Evolutionary conservation across 768 basidiomycete species (phyloP).

Genomic region (Mycena galopus): DNA sequence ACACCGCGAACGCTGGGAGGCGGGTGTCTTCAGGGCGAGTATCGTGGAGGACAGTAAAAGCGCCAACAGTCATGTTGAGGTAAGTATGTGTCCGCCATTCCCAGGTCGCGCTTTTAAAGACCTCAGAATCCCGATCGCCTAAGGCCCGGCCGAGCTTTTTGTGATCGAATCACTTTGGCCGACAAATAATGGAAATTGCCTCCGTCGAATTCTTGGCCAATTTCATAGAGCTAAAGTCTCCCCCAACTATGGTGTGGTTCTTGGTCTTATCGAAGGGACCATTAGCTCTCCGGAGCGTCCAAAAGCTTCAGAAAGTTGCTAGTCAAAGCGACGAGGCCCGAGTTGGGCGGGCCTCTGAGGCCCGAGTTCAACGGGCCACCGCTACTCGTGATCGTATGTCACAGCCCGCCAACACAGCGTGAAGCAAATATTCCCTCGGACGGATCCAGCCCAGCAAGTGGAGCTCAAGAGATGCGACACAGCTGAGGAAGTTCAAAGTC

Average conservation of each 20-base stretch:
- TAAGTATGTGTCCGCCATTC: not conserved
- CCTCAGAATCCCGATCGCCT: not conserved
- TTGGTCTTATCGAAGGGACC: not conserved
- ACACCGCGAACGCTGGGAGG: slow-evolving; percentile 41
- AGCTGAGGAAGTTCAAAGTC: too few relatives aligned
- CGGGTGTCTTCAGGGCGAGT: slow-evolving; percentile 32
- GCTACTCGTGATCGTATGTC: not conserved
- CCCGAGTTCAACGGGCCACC: slow-evolving; percentile 28
- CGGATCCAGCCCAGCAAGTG: not conserved
- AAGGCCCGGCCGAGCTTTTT: slow-evolving; percentile 10
- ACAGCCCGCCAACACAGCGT: not conserved
- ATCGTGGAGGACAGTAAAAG: slow-evolving; percentile 32
- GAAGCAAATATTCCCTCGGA: not conserved
- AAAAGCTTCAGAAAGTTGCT: not conserved
- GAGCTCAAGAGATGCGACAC: too few relatives aligned
- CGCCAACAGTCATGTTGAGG: slow-evolving; percentile 30
- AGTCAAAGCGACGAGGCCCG: slow-evolving; percentile 5
- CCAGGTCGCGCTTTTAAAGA: slow-evolving; percentile 9
- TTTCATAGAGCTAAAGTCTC: not conserved
- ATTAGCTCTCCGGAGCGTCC: not conserved
- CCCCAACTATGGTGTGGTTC: not conserved
- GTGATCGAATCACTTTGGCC: slow-evolving; percentile 13
- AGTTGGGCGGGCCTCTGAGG: slow-evolving; percentile 10
- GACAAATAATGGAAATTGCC: slow-evolving; percentile 1
- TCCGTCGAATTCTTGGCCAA: not conserved